These are phyloP conservation scores for Meredithiella fracta DNA, from an alignment of 2,329 filamentous ascomycete genomes.

Conservation along the genomic window DNA sequence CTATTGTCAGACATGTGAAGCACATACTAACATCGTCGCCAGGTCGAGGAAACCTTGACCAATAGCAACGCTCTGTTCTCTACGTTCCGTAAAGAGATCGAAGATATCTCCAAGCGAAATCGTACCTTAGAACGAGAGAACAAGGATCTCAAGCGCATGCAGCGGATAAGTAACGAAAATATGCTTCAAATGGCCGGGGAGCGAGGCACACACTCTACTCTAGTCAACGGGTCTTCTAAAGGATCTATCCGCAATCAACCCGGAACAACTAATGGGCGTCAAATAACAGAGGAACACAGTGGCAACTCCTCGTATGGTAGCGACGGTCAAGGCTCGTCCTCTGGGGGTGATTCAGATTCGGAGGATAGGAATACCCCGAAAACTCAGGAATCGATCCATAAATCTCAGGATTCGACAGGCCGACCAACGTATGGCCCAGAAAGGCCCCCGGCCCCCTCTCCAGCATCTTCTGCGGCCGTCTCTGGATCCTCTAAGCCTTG, in stretches of 20 bases:
- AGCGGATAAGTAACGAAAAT: conserved; percentile 83
- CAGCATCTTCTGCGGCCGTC: neutral
- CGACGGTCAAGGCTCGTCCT: conserved; percentile 6
- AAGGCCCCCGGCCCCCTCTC: conserved; percentile 17
- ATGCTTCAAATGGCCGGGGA: conserved; percentile 97
- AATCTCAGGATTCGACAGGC: neutral
- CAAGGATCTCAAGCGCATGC: conserved; percentile 74
- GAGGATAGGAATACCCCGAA: neutral
- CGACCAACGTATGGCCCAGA: conserved; percentile 12
- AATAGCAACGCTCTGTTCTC: conserved; percentile 96
- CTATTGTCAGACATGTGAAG: conserved; percentile 11
- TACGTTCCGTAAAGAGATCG: conserved; percentile 97
- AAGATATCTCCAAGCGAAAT: conserved; percentile 98
- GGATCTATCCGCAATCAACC: too few species aligned
- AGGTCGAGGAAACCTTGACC: conserved; percentile 97
- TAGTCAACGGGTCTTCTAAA: too few species aligned
- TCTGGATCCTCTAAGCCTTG: conserved; percentile 2
- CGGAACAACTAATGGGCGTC: neutral
- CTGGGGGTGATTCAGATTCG: conserved; percentile 9
- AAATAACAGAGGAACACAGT: conserved; percentile 2
- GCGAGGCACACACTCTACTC: conserved; percentile 35
- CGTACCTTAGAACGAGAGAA: conserved; percentile 96
- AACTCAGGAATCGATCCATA: neutral
- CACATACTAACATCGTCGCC: conserved; percentile 1
- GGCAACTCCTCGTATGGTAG: conserved; percentile 5